Evolutionary conservation across 2,329 filamentous ascomycete genomes (phyloP).

Genomic region (Aspergillus fischeri): DNA sequence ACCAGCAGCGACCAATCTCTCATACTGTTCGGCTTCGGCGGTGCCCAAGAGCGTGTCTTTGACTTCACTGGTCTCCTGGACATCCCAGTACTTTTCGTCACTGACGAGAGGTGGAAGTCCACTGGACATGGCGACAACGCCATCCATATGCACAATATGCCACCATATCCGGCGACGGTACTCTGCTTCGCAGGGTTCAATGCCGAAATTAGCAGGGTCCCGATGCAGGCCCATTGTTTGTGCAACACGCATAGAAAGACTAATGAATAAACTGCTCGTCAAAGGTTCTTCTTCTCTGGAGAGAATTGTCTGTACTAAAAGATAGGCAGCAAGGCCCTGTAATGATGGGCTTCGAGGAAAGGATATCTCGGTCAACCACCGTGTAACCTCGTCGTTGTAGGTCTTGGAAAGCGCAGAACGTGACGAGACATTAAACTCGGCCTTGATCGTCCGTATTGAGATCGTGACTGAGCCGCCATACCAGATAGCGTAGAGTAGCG

Average conservation of each 20-base stretch:
- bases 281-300: slow-evolving; percentile 48
- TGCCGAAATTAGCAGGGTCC: slow-evolving; percentile 46
- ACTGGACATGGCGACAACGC: slow-evolving; percentile 48
- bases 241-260: slow-evolving; percentile 44
- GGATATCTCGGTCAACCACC: slow-evolving; percentile 39
- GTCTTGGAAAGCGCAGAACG: slow-evolving; percentile 35
- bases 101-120: slow-evolving; percentile 45
- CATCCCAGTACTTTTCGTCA: slow-evolving; percentile 48
- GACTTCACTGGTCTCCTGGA: slow-evolving; percentile 44
- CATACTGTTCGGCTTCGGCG: slow-evolving; percentile 34
- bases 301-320: slow-evolving; percentile 45
- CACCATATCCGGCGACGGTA: slow-evolving; percentile 46
- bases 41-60: slow-evolving; percentile 43
- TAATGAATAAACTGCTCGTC: slow-evolving; percentile 46
- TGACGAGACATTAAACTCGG: slow-evolving; percentile 35
- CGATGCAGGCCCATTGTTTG: slow-evolving; percentile 48
- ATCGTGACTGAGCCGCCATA: slow-evolving; percentile 46
- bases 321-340: slow-evolving; percentile 44
- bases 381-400: slow-evolving; percentile 42
- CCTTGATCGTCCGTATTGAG: slow-evolving; percentile 38
- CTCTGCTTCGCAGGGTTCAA: slow-evolving; percentile 43
- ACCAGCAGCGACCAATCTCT: slow-evolving; percentile 29
- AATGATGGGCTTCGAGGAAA: slow-evolving; percentile 46
- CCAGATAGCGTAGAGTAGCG: slow-evolving; percentile 45
- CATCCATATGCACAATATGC: slow-evolving; percentile 48